Conservation (phyloP, 345 rosid species). For the Toxicodendron radicans region DNA sequence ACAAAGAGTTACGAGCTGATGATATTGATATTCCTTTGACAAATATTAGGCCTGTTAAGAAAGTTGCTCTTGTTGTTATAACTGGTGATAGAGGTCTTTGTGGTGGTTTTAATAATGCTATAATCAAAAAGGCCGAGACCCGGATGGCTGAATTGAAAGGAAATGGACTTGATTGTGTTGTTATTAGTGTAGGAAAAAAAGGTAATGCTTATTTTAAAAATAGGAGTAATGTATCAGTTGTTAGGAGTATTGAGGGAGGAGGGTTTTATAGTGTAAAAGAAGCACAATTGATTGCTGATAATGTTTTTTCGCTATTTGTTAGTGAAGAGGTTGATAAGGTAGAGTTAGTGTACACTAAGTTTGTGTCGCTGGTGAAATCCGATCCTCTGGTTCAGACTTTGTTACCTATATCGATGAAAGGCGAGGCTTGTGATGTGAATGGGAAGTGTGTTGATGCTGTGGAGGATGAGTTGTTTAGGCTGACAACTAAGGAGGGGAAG, state of each 20-base stretch:
- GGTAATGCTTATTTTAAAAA: conserved; percentile 72
- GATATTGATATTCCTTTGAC: conserved; percentile 75
- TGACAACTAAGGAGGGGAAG: conserved; percentile 78
- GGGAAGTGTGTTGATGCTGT: conserved; percentile 71
- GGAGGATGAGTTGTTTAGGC: conserved; percentile 81
- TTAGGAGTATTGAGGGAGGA: conserved; percentile 51
- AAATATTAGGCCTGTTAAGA: conserved; percentile 63
- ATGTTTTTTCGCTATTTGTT: conserved; percentile 71
- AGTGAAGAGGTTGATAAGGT: conserved; percentile 86
- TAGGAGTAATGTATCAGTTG: conserved; percentile 46
- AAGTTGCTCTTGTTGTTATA: conserved; percentile 67
- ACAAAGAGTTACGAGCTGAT: conserved; percentile 53
- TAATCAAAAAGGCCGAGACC: conserved; percentile 55
- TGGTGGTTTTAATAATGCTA: conserved; percentile 78
- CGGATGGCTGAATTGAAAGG: conserved; percentile 58
- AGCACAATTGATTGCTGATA: conserved; percentile 81
- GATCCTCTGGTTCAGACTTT: conserved; percentile 71
- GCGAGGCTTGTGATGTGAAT: conserved; percentile 57
- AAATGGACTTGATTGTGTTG: conserved; percentile 55
- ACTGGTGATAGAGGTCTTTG: conserved; percentile 80
- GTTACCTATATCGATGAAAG: conserved; percentile 59
- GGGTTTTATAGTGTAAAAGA: conserved; percentile 76
- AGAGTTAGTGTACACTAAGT: conserved; percentile 79
- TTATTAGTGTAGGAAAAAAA: conserved; percentile 80
- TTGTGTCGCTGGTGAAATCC: conserved; percentile 73